Percentiles rank a stretch among this genome's conserved stretches.
phyloP scores from a whole-genome alignment of 2,329 filamentous ascomycete genomes.

The Coleophoma crateriformis region DNA sequence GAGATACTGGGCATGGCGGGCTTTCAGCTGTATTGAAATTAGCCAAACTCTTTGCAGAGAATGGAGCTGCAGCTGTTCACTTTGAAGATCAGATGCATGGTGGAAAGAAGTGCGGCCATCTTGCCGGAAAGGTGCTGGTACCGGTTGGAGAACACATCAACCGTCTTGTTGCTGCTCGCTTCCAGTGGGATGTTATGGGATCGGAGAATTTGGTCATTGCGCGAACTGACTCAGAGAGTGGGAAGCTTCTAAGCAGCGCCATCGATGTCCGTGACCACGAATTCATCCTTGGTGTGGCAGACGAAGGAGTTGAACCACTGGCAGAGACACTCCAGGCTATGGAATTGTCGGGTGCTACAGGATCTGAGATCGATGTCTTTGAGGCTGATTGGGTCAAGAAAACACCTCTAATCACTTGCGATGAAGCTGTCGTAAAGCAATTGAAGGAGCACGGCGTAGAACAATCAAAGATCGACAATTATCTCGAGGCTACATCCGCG shows the following conservation, averaged over 20 bases:
- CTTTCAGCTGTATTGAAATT: slow-evolving; percentile 91
- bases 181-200: slow-evolving; percentile 99
- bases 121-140: slow-evolving; percentile 93
- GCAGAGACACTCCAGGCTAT: slow-evolving; percentile 86
- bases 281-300: slow-evolving; percentile 84
- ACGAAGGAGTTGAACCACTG: slow-evolving; percentile 68
- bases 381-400: slow-evolving; percentile 86
- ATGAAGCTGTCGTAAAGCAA: slow-evolving; percentile 80
- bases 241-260: slow-evolving; percentile 81
- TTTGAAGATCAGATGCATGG: slow-evolving; percentile 98
- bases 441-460: slow-evolving; percentile 61
- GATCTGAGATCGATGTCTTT: slow-evolving; percentile 76
- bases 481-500: slow-evolving; percentile 54
- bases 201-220: slow-evolving; percentile 92
- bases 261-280: slow-evolving; percentile 95
- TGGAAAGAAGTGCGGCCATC: slow-evolving; percentile 96
- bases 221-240: slow-evolving; percentile 91
- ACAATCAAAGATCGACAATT: slow-evolving; percentile 59
- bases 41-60: slow-evolving; percentile 95
- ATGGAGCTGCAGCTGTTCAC: slow-evolving; percentile 91
- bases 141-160: slow-evolving; percentile 96
- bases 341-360: slow-evolving; percentile 73
- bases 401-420: slow-evolving; percentile 82
- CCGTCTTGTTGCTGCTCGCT: slow-evolving; percentile 81
- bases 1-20: slow-evolving; percentile 92